phyloP scores from a whole-genome alignment of 345 rosid genomes.

The Barbarea vulgaris region DNA sequence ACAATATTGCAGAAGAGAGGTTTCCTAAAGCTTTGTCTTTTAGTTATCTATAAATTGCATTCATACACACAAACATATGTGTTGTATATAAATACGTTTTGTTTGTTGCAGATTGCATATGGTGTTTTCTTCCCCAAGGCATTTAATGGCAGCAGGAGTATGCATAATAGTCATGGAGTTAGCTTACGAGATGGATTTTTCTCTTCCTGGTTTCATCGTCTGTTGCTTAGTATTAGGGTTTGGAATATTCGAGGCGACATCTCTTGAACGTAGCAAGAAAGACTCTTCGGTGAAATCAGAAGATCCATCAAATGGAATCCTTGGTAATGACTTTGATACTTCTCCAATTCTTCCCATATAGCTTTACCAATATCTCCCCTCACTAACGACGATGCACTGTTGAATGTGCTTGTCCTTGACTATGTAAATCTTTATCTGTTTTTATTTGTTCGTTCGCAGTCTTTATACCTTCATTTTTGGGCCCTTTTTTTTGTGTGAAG shows the following conservation, averaged over 20 bases:
- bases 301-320: conserved; percentile 50
- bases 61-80: background rate
- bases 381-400: conserved; percentile 16
- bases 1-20: conserved; percentile 96
- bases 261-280: conserved; percentile 67
- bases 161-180: conserved; percentile 86
- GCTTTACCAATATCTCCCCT: background rate
- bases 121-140: conserved; percentile 99
- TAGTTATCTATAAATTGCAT: background rate
- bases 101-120: conserved; percentile 71
- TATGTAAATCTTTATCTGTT: conserved; percentile 22
- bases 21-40: conserved; percentile 33
- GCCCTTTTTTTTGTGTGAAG: background rate
- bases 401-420: conserved; percentile 22
- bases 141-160: conserved; percentile 83
- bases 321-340: conserved; percentile 51
- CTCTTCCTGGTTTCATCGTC: conserved; percentile 73
- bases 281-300: conserved; percentile 55
- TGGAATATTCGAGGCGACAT: conserved; percentile 84
- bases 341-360: conserved; percentile 42
- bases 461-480: conserved; percentile 2
- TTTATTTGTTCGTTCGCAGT: background rate
- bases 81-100: background rate
- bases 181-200: conserved; percentile 80
- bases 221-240: conserved; percentile 81